Percentiles rank a stretch among this genome's conserved stretches.
phyloP scores from a whole-genome alignment of 805 yeast genomes.

The Kluyveromyces aestuarii region DNA sequence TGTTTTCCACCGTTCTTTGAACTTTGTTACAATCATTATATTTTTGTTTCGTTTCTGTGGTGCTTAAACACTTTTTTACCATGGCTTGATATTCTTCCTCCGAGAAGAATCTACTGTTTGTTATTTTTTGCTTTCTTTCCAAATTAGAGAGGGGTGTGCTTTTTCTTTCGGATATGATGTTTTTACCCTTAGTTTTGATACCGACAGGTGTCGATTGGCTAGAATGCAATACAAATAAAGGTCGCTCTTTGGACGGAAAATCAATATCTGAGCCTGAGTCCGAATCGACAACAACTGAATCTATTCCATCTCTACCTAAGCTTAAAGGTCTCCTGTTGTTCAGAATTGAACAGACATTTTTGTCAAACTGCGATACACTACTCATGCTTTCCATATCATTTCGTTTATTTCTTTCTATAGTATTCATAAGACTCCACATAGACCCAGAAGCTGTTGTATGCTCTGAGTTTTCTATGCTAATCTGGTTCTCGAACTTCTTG shows the following conservation, averaged over 20 bases:
- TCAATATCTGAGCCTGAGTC: not conserved
- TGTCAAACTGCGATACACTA: not conserved
- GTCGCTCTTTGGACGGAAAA: not conserved
- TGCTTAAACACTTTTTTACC: conserved; percentile 2
- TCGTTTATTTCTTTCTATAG: not conserved
- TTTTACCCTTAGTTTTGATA: not conserved
- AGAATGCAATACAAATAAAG: not conserved
- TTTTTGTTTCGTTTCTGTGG: conserved; percentile 6
- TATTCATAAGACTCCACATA: not conserved
- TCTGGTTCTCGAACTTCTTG: not conserved
- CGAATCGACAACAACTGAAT: not conserved
- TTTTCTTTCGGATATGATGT: no score
- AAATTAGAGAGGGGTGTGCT: not conserved
- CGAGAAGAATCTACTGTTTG: conserved; percentile 13
- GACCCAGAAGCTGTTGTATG: not conserved
- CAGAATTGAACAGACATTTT: not conserved
- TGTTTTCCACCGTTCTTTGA: conserved; percentile 39
- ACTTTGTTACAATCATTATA: conserved; percentile 31
- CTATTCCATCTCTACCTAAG: not conserved
- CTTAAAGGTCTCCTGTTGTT: not conserved
- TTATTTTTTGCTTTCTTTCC: conserved; percentile 6
- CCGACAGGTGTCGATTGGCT: conserved; percentile 1
- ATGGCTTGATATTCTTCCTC: conserved; percentile 15
- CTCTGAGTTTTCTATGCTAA: not conserved
- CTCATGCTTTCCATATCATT: not conserved